A percentile compares a stretch with the other conserved stretches of the same genome.
Evolutionary conservation across 2,329 filamentous ascomycete species (phyloP).

Genomic region (Fusarium albidum): DNA sequence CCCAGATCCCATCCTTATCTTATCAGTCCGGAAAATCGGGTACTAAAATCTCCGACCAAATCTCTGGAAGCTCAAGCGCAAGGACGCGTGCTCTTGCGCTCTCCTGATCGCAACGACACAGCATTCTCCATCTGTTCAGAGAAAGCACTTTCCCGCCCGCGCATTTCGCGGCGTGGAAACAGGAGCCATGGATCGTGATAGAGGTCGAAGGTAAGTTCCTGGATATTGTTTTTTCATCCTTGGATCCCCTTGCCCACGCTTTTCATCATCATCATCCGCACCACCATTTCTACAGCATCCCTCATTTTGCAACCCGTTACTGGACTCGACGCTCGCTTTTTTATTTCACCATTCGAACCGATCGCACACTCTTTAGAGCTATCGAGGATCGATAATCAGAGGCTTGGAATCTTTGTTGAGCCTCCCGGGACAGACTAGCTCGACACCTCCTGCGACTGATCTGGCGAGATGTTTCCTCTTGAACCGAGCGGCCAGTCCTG

Average conservation of each 20-base stretch:
- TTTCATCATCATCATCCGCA: slow-evolving; percentile 21
- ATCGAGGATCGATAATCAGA: not conserved
- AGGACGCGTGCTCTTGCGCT: slow-evolving; percentile 35
- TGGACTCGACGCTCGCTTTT: slow-evolving; percentile 1
- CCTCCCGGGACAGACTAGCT: not conserved
- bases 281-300: slow-evolving; percentile 10
- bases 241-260: slow-evolving; percentile 1
- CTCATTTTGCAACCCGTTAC: slow-evolving; percentile 3
- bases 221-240: slow-evolving; percentile 13
- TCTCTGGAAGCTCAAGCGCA: slow-evolving; percentile 23
- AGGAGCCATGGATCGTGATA: slow-evolving; percentile 48
- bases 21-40: slow-evolving; percentile 35
- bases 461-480: slow-evolving; percentile 2
- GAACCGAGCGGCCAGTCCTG: too few relatives aligned
- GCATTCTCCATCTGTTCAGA: slow-evolving; percentile 1
- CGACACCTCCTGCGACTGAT: not conserved
- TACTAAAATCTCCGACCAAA: slow-evolving; percentile 35
- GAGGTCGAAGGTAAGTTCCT: slow-evolving; percentile 47
- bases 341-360: not conserved
- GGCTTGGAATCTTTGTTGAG: not conserved
- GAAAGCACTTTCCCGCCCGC: slow-evolving; percentile 20
- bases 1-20: slow-evolving; percentile 22
- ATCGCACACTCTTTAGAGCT: slow-evolving; percentile 2
- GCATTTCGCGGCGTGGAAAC: slow-evolving; percentile 2
- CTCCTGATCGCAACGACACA: slow-evolving; percentile 17